phyloP scores from a whole-genome alignment of 2,329 filamentous ascomycete genomes.

The Pseudohalonectria lignicola region DNA sequence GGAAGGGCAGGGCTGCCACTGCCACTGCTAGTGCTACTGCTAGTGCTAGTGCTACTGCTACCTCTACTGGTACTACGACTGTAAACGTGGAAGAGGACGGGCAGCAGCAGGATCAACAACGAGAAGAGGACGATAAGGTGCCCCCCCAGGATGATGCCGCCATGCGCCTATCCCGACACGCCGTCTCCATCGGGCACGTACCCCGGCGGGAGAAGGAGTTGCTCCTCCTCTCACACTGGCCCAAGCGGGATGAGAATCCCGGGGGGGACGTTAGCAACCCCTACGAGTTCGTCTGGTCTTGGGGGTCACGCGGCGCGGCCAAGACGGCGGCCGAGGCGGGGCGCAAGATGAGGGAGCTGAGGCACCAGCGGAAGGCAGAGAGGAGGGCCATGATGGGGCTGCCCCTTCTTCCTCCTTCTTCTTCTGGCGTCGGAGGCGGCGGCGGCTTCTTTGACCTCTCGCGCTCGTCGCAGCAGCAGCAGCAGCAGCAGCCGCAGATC shows the following conservation, averaged over 20 bases:
- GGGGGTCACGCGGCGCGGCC: not conserved
- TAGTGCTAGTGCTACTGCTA: too few relatives aligned
- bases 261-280: not conserved
- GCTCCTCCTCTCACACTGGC: slow-evolving; percentile 1
- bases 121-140: not conserved
- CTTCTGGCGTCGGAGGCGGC: not conserved
- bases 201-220: not conserved
- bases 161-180: slow-evolving; percentile 1
- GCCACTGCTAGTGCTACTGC: too few relatives aligned
- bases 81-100: too few relatives aligned
- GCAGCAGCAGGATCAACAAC: too few relatives aligned
- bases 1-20: not conserved
- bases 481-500: not conserved
- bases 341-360: not conserved
- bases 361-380: not conserved
- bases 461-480: not conserved
- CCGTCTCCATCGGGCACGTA: slow-evolving; percentile 1
- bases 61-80: too few relatives aligned
- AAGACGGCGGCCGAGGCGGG: not conserved
- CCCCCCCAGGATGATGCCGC: not conserved
- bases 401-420: too few relatives aligned
- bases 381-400: not conserved
- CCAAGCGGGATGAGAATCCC: not conserved
- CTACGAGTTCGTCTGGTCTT: slow-evolving; percentile 1
- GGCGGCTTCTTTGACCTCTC: not conserved